phyloP scores from a whole-genome alignment of 805 yeast genomes.

The Schwanniomyces occidentalis region DNA sequence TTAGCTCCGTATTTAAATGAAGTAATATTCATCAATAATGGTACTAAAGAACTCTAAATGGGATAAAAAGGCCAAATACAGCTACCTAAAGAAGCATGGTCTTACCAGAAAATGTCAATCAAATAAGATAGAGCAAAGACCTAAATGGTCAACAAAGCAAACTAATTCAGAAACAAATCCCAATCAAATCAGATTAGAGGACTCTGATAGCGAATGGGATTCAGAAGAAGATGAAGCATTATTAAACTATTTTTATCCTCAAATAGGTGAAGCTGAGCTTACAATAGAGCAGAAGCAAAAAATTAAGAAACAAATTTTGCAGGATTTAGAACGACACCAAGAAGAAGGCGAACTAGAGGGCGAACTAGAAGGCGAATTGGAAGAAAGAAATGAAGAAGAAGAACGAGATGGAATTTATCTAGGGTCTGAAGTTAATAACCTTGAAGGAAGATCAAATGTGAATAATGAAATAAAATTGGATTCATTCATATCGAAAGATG shows the following conservation, averaged over 20 bases:
- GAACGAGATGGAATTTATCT: conserved; percentile 39
- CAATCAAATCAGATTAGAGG: conserved; percentile 18
- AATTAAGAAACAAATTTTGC: conserved; percentile 36
- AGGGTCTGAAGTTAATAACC: conserved; percentile 22
- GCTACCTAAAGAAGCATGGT: conserved; percentile 44
- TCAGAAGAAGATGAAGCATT: conserved; percentile 42
- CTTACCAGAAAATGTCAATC: conserved; percentile 15
- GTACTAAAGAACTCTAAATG: conserved; percentile 45
- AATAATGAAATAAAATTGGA: conserved; percentile 10
- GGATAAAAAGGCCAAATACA: conserved; percentile 43
- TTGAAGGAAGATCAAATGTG: conserved; percentile 2
- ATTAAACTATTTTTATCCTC: conserved; percentile 41
- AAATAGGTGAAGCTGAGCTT: conserved; percentile 32
- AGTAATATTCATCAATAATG: too few species aligned
- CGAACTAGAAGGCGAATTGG: conserved; percentile 11
- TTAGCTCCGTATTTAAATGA: too few species aligned
- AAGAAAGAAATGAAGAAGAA: conserved; percentile 30
- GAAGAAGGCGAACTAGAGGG: conserved; percentile 12
- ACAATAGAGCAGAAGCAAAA: conserved; percentile 34
- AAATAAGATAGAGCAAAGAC: conserved; percentile 12
- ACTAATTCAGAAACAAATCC: conserved; percentile 7
- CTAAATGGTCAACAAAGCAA: conserved; percentile 38
- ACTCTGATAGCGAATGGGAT: conserved; percentile 36
- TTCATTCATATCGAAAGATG: conserved; percentile 21
- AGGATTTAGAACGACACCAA: conserved; percentile 16